Evolutionary conservation across 129 eudicot genomes (phyloP), one percentile per base, ranked within the genome.

Genomic region (Lactuca saligna): DNA sequence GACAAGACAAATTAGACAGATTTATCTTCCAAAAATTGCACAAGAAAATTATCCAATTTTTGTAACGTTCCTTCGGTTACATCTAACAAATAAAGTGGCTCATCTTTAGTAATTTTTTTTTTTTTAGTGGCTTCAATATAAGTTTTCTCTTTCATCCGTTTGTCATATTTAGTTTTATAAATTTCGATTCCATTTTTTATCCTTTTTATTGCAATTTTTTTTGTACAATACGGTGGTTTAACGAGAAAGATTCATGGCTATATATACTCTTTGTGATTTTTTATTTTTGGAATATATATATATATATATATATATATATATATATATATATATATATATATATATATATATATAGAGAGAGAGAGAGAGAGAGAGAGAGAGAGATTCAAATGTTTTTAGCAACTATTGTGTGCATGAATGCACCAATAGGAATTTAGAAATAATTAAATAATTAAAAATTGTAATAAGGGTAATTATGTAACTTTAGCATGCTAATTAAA

Each of bases 71-170:
- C 50, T 69, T 20, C 48, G 33, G 51, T 32, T 41, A 16, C 63
- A 54, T 68, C 46, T 68, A 69, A 76, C 80, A 76, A 61, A 42
- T 76, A 15, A 61, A 17, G 51, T 53, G 69, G 65, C 48, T 67
- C 37, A 37, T 51, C 29, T 38, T 29, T 69, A 31, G 49, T 76
- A 54, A 9, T 20, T 63, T 67, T 49, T n/a, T 60, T 25, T 2
- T 25, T 25, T 25, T 25, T 25, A 25, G 29, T 39, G 35, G 69
- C 68, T 12, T 35, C 68, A 6, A 31, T 42, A 39, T 39, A 61
- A 61, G 75, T 54, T 61, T 49, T 41, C 50, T 54, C 50, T 54
- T 68, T 68, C 65, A 61, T 51, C 57, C 14, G 61, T 61, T 55
- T 29, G 17, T 33, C 51, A 17, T 50, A 42, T 55, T 46, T 64